phyloP scores from a whole-genome alignment of 345 rosid genomes.

The Sapria himalayana region DNA sequence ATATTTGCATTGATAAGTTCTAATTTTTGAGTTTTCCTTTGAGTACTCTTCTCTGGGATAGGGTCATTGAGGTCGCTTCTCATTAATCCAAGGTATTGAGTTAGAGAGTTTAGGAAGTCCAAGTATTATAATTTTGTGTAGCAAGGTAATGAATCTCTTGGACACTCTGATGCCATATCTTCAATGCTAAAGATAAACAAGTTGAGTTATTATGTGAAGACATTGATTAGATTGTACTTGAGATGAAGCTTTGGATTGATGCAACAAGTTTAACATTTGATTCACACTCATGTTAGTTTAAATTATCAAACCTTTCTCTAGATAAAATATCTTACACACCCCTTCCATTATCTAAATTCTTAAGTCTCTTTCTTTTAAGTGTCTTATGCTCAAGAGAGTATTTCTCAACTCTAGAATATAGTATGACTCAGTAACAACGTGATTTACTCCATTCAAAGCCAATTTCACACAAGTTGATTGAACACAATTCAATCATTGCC shows the following conservation, averaged over 20 bases:
- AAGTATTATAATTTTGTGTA: background rate
- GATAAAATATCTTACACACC: background rate
- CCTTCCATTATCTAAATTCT: background rate
- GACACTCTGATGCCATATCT: no score
- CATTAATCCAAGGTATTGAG: background rate
- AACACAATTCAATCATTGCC: constrained; percentile 1
- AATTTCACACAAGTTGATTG: no score
- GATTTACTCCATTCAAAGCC: background rate
- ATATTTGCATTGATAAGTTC: no score
- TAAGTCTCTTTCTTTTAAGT: background rate
- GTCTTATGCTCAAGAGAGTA: no score
- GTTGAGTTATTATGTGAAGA: no score
- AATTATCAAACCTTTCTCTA: background rate
- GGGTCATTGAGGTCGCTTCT: background rate
- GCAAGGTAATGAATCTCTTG: background rate
- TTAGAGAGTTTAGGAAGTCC: background rate
- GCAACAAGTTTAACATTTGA: no score
- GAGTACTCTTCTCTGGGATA: background rate
- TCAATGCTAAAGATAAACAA: no score
- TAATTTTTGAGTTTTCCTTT: background rate
- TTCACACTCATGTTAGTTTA: background rate
- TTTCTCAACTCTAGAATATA: background rate
- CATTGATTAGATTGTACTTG: background rate
- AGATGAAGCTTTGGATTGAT: no score
- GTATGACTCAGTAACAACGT: background rate